Conservation (phyloP, 2,329 filamentous ascomycete genomes). For the Akanthomyces lecanii region DNA sequence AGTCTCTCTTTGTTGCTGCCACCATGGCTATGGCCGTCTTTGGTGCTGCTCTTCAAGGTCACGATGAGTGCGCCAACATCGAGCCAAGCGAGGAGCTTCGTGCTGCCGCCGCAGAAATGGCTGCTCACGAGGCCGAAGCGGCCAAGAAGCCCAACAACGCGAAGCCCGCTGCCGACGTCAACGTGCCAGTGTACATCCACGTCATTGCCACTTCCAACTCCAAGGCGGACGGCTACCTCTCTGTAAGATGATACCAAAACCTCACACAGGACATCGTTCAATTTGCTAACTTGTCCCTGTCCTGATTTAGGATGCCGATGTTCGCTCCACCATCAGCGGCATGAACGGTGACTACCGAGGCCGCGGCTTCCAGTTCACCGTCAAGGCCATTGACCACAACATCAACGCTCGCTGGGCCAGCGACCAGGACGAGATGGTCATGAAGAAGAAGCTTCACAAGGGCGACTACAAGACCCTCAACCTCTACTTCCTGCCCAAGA, state of each 20-base stretch:
- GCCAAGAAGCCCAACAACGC: neutral
- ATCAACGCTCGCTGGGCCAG: constrained; percentile 44
- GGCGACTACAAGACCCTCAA: constrained; percentile 39
- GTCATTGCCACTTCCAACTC: constrained; percentile 3
- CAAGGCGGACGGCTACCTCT: constrained; percentile 4
- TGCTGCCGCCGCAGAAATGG: neutral
- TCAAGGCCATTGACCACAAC: constrained; percentile 40
- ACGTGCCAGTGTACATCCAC: constrained; percentile 8
- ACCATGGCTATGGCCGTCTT: constrained; percentile 6
- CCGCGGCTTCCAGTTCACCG: constrained; percentile 33
- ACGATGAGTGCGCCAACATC: neutral
- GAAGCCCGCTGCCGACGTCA: neutral
- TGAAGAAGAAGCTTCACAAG: constrained; percentile 44
- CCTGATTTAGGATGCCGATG: neutral
- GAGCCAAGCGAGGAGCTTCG: neutral
- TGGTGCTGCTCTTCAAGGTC: neutral
- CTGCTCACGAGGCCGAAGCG: neutral
- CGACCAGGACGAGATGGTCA: constrained; percentile 36
- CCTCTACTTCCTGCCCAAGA: constrained; percentile 29
- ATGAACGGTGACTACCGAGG: constrained; percentile 1
- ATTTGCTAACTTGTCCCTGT: neutral
- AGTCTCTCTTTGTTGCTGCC: neutral
- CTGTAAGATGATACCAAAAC: neutral
- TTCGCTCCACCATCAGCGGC: neutral
- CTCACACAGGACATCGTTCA: too few species aligned